phyloP scores from a whole-genome alignment of 2,329 filamentous ascomycete genomes.

The Ilyonectria destructans region DNA sequence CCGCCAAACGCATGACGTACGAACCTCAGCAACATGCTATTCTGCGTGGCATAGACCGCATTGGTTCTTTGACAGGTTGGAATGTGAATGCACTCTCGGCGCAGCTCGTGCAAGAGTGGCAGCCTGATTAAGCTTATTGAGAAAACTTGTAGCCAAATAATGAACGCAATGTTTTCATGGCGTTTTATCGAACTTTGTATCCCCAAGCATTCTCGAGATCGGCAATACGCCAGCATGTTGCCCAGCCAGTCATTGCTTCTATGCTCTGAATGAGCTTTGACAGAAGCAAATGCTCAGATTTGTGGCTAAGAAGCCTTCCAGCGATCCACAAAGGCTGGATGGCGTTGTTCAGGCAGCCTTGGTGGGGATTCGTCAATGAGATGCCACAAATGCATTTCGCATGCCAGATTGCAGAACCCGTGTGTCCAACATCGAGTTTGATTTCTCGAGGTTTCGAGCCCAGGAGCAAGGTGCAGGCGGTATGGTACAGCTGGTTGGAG shows the following conservation, averaged over 20 bases:
- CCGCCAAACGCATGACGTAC: conserved; percentile 65
- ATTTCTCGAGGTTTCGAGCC: conserved; percentile 57
- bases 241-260: conserved; percentile 69
- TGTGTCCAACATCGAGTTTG: conserved; percentile 46
- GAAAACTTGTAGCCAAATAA: conserved; percentile 17
- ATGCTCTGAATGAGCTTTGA: conserved; percentile 65
- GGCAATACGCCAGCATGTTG: conserved; percentile 66
- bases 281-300: conserved; percentile 58
- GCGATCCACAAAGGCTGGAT: conserved; percentile 73
- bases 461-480: conserved; percentile 68
- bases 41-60: conserved; percentile 56
- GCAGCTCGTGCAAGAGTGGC: conserved; percentile 51
- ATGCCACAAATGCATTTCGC: conserved; percentile 71
- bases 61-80: conserved; percentile 62
- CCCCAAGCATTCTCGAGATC: conserved; percentile 65
- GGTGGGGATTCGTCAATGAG: conserved; percentile 69
- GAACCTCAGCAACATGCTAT: conserved; percentile 63
- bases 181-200: conserved; percentile 51
- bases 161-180: conserved; percentile 11
- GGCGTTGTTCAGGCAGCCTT: conserved; percentile 71
- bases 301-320: conserved; percentile 68
- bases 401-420: conserved; percentile 67
- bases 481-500: conserved; percentile 72
- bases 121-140: conserved; percentile 37
- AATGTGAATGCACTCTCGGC: conserved; percentile 45